These are phyloP conservation scores for Echinochloa phyllopogon DNA, from an alignment of 176 grass and related monocot species.

Conservation along the genomic window DNA sequence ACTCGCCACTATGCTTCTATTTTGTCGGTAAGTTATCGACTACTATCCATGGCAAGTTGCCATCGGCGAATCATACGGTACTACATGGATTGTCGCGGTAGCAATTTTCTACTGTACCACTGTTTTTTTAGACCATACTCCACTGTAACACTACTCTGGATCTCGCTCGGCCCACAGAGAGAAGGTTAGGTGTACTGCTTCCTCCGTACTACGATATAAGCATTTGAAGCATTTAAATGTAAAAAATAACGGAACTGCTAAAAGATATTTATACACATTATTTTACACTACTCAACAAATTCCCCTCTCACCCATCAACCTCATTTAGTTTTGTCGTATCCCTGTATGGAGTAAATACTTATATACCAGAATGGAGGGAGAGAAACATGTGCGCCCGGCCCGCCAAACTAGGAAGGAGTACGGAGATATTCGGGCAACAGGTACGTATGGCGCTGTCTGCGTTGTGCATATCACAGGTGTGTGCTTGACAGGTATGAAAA, in stretches of 20 bases:
- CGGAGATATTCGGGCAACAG: slow-evolving; percentile 9
- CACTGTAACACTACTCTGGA: not conserved
- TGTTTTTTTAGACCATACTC: no score
- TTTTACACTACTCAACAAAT: no score
- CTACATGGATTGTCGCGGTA: not conserved
- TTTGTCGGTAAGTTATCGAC: slow-evolving; percentile 2
- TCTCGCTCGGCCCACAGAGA: not conserved
- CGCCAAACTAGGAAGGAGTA: slow-evolving; percentile 12
- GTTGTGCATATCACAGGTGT: not conserved
- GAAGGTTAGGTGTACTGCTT: not conserved
- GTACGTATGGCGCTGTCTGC: no score
- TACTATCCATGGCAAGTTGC: not conserved
- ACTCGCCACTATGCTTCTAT: not conserved
- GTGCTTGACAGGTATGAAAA: not conserved
- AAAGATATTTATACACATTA: no score
- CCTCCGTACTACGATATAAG: no score
- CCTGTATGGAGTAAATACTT: no score
- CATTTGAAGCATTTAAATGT: no score
- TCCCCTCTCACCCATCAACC: no score
- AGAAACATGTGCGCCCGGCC: slow-evolving; percentile 10
- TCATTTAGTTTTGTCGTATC: no score
- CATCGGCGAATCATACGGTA: not conserved
- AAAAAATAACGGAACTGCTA: no score
- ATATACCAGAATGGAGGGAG: no score
- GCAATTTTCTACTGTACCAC: not conserved